Conservation (phyloP, 495 filamentous ascomycete genomes). For the Letharia lupina region DNA sequence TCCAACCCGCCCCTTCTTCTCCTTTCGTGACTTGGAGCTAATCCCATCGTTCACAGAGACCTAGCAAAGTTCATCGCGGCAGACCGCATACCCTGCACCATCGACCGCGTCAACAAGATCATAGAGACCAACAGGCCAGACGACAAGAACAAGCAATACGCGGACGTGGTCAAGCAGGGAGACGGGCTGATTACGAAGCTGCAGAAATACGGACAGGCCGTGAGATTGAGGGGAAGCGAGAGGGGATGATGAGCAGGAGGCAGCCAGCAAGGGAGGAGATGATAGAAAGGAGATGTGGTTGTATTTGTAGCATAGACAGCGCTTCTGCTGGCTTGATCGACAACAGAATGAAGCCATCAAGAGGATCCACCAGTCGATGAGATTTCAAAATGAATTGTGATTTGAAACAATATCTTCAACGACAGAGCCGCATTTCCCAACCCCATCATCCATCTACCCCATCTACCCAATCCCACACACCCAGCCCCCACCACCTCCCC, state of each 20-base stretch:
- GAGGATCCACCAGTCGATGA: neutral
- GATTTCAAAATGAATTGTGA: neutral
- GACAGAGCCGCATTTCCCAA: neutral
- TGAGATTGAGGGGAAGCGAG: conserved; percentile 89
- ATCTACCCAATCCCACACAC: neutral
- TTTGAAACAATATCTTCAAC: too few species aligned
- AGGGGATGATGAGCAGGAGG: conserved; percentile 42
- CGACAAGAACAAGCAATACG: conserved; percentile 98
- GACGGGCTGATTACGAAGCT: conserved; percentile 96
- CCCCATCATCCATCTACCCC: neutral
- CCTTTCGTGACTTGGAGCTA: neutral
- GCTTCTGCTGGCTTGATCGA: neutral
- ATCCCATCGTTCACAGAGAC: conserved; percentile 47
- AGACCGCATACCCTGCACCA: conserved; percentile 88
- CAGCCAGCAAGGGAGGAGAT: neutral
- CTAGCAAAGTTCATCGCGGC: conserved; percentile 94
- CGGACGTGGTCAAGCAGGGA: conserved; percentile 92
- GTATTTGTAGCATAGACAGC: conserved; percentile 12
- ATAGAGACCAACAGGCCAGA: conserved; percentile 97
- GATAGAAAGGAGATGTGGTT: neutral
- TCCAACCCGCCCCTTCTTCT: neutral
- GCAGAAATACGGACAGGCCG: conserved; percentile 96
- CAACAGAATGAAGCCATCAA: neutral
- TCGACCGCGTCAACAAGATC: conserved; percentile 93
- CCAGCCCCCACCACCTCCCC: neutral